Evolutionary conservation across 2,329 filamentous ascomycete species (phyloP), one percentile per base, ranked within the genome.

Genomic region (Sporothrix luriei): DNA sequence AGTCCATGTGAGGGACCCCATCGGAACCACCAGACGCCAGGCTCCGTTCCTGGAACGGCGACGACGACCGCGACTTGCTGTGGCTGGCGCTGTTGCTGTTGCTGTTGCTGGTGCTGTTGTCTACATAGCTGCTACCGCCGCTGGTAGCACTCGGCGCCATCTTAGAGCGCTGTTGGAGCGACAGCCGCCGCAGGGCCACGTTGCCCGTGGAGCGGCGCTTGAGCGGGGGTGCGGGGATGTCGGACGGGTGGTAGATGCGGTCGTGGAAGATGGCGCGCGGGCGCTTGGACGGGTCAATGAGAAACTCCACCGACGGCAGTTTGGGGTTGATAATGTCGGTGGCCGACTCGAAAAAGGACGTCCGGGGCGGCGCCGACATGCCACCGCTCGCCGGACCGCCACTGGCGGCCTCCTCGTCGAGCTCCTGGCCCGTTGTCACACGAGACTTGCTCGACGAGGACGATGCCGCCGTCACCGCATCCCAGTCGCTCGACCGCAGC

Each of bases 181-280:
- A 72, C 29, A 73, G 65, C 52, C 72, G 69, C 33, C 70, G 71
- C 57, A 79, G 66, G 78, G 76, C 74, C 29, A 81, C 74, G 3
- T 76, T 72, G 49, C 77, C 76, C 13, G 82, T 78, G 1, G 75
- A 72, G 16, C 79, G 75, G 3, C 84, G 82, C 77, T 89, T 89
- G 54, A 88, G 79, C 0, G 91, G 90, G 10, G 93, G 92, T 0
- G 90, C 88, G 0, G 95, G 95, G 48, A 99, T 97, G 76, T 99
- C 95, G 55, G 90, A 87, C 0, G 95, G 94, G 75, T 97, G 93
- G 77, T 99, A 99, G 19, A 99, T 87, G 13, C 95, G 90, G 78
- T 99, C 95, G 78, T 99, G 95, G 79, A 98, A 98, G 71, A 99
- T 99, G 1, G 94, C 94, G 61, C 93, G 88, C 0, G 93, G 89